Evolutionary conservation across 441 rosid genomes (phyloP).

Genomic region (Dalechampia spathulata): DNA sequence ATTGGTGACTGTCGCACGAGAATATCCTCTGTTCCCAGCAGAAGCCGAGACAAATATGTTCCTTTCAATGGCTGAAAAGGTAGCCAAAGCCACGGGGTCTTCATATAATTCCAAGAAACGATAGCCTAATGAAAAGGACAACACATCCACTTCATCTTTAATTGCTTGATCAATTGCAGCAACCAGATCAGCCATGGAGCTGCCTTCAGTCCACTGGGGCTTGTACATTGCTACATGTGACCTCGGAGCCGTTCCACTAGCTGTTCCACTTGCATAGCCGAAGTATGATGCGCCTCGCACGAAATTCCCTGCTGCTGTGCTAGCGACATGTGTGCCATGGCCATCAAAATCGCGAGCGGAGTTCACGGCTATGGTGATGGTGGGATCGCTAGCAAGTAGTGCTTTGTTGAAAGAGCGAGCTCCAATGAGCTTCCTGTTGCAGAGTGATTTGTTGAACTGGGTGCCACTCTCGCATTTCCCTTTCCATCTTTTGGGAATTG

Average conservation of each 20-base stretch:
- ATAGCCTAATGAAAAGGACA: not conserved
- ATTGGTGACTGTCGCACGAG: not conserved
- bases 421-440: too few relatives aligned
- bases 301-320: constrained; percentile 66
- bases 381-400: constrained; percentile 24
- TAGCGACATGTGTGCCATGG: constrained; percentile 76
- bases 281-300: constrained; percentile 50
- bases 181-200: constrained; percentile 1
- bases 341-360: constrained; percentile 76
- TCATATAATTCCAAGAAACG: not conserved
- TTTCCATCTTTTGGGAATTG: too few relatives aligned
- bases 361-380: constrained; percentile 38
- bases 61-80: not conserved
- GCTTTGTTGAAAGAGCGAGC: constrained; percentile 33
- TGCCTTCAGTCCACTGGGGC: constrained; percentile 50
- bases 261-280: constrained; percentile 54
- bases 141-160: not conserved
- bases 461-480: too few relatives aligned
- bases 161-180: constrained; percentile 10
- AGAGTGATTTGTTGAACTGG: too few relatives aligned
- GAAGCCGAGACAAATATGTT: not conserved
- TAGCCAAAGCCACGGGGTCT: constrained; percentile 3
- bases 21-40: not conserved
- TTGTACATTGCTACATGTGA: constrained; percentile 79
- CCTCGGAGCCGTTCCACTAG: constrained; percentile 67